A percentile compares a stretch with the other conserved stretches of the same genome.
Conservation (phyloP, 1,284 basidiomycete genomes). For the Pseudozyma sp. region DNA sequence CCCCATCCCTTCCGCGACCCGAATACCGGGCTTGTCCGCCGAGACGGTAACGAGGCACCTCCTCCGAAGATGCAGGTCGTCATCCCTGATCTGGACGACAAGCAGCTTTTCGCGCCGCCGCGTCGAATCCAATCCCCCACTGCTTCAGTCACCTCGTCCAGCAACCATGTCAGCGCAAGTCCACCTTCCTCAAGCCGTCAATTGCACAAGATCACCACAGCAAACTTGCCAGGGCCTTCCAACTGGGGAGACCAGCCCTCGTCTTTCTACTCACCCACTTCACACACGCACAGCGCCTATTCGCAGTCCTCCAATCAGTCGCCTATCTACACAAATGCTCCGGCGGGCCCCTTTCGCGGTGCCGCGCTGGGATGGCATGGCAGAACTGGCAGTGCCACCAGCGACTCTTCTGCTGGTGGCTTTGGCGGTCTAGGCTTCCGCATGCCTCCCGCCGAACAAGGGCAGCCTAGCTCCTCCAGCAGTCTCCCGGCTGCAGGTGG, state of each 20-base stretch:
- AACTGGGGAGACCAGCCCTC: constrained; percentile 18
- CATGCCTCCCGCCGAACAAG: constrained; percentile 16
- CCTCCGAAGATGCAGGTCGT: constrained; percentile 54
- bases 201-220: constrained; percentile 45
- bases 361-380: constrained; percentile 50
- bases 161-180: constrained; percentile 13
- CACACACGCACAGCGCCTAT: constrained; percentile 6
- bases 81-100: constrained; percentile 66
- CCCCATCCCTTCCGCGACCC: too few relatives aligned
- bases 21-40: too few relatives aligned
- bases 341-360: constrained; percentile 45
- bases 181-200: constrained; percentile 41
- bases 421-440: constrained; percentile 41
- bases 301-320: constrained; percentile 27
- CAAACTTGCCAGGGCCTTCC: constrained; percentile 7
- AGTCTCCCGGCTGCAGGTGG: constrained; percentile 11
- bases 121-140: constrained; percentile 33
- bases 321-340: constrained; percentile 27
- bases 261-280: constrained; percentile 11
- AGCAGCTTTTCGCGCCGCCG: constrained; percentile 47
- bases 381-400: constrained; percentile 44
- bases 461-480: constrained; percentile 13
- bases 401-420: constrained; percentile 50
- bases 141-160: constrained; percentile 19
- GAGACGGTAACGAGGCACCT: too few relatives aligned